These are phyloP conservation scores for Podila epigama DNA, from an alignment of 192 early-diverging fungal species.

Conservation along the genomic window DNA sequence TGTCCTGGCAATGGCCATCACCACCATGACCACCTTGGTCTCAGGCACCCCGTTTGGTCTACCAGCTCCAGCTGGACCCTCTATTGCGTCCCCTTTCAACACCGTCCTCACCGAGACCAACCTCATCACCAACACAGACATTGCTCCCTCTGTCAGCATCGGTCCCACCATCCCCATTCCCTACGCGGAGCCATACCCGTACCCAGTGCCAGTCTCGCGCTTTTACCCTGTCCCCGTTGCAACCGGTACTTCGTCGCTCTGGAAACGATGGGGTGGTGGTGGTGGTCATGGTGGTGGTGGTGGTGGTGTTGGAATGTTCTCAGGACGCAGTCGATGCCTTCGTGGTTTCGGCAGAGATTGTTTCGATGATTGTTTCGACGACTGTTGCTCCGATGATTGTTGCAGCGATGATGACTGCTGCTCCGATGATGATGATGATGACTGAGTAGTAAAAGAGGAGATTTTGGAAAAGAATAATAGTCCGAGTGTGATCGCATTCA, in stretches of 20 bases:
- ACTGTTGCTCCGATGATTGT: neutral
- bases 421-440: neutral
- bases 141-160: slow-evolving; percentile 28
- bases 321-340: too few species aligned
- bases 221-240: slow-evolving; percentile 24
- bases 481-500: too few species aligned
- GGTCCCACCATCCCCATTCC: slow-evolving; percentile 34
- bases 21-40: neutral
- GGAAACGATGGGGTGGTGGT: neutral
- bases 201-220: neutral
- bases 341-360: neutral
- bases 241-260: neutral
- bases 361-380: neutral
- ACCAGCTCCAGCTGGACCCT: neutral
- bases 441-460: too few species aligned
- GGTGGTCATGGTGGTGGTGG: neutral
- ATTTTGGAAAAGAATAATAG: too few species aligned
- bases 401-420: neutral
- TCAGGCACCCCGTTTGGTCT: neutral
- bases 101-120: slow-evolving; percentile 16
- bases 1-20: too few species aligned
- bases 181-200: neutral
- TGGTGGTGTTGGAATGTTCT: neutral
- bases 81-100: neutral
- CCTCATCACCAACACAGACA: slow-evolving; percentile 32